These are phyloP conservation scores for Entomortierella chlamydospora DNA, from an alignment of 192 early-diverging fungal genomes.

Conservation along the genomic window DNA sequence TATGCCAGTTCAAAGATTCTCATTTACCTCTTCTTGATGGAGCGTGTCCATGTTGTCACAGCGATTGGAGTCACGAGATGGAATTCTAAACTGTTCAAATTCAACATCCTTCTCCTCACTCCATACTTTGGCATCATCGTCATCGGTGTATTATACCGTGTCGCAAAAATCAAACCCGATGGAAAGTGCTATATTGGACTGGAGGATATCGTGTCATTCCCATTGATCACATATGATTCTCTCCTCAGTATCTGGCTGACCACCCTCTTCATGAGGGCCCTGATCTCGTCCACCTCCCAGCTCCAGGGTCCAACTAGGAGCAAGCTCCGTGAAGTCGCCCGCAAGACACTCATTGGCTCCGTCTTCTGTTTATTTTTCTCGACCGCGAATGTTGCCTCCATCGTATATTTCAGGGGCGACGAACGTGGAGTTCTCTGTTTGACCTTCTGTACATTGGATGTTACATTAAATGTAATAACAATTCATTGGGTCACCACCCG, in stretches of 20 bases:
- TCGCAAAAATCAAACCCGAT: constrained; percentile 2
- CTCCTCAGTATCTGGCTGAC: constrained; percentile 33
- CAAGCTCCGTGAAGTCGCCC: constrained; percentile 46
- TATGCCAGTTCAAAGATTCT: constrained; percentile 55
- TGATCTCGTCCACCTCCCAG: constrained; percentile 41
- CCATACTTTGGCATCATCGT: constrained; percentile 46
- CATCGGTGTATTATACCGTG: constrained; percentile 41
- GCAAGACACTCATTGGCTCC: constrained; percentile 51
- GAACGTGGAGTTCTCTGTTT: constrained; percentile 60
- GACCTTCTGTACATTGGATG: constrained; percentile 57
- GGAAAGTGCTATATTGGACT: constrained; percentile 40
- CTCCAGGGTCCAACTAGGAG: constrained; percentile 40
- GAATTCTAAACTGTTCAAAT: constrained; percentile 47
- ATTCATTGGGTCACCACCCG: constrained; percentile 61
- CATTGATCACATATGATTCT: constrained; percentile 34
- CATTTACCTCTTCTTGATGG: constrained; percentile 61
- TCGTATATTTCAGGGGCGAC: constrained; percentile 44
- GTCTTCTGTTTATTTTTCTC: constrained; percentile 51
- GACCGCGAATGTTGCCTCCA: constrained; percentile 50
- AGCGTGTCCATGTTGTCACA: constrained; percentile 45
- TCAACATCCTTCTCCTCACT: constrained; percentile 49
- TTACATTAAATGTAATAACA: constrained; percentile 57
- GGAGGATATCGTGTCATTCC: background rate
- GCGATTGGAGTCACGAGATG: constrained; percentile 42
- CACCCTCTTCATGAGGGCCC: constrained; percentile 20